Evolutionary conservation across 78 protist species (phyloP).

Genomic region (Chrysochromulina tobinii): DNA sequence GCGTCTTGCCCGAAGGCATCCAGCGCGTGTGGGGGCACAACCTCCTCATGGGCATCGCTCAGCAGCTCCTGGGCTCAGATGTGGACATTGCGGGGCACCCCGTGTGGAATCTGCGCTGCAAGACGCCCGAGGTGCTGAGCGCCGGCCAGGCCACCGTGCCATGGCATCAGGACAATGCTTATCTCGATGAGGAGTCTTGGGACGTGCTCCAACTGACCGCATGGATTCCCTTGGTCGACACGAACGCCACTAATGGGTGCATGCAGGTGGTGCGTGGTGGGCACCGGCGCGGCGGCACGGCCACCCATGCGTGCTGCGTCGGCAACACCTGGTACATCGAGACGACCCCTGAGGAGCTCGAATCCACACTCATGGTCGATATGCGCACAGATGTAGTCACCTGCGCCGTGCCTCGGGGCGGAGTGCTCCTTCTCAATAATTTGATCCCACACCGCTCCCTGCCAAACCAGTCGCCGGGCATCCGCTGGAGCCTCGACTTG

Average conservation of each 20-base stretch:
- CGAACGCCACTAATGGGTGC: neutral
- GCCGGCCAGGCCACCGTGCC: constrained; percentile 24
- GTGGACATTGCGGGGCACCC: constrained; percentile 18
- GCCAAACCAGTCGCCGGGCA: neutral
- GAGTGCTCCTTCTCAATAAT: constrained; percentile 26
- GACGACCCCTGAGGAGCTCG: neutral
- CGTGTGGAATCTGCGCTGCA: constrained; percentile 44
- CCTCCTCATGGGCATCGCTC: neutral
- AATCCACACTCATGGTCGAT: neutral
- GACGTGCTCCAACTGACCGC: constrained; percentile 20
- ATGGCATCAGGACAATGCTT: constrained; percentile 35
- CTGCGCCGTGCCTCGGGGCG: constrained; percentile 10
- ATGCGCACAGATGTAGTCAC: constrained; percentile 14
- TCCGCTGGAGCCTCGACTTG: constrained; percentile 34
- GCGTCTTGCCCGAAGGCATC: neutral
- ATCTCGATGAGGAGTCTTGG: neutral
- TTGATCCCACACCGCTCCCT: constrained; percentile 29
- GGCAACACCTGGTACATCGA: constrained; percentile 11
- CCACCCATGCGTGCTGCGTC: constrained; percentile 1
- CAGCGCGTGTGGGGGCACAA: neutral
- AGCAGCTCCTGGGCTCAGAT: neutral
- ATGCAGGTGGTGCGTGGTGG: constrained; percentile 27
- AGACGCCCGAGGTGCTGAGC: neutral
- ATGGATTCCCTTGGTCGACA: constrained; percentile 21
- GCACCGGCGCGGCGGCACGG: neutral